phyloP scores from a whole-genome alignment of 345 rosid genomes.

The Ricinus communis region DNA sequence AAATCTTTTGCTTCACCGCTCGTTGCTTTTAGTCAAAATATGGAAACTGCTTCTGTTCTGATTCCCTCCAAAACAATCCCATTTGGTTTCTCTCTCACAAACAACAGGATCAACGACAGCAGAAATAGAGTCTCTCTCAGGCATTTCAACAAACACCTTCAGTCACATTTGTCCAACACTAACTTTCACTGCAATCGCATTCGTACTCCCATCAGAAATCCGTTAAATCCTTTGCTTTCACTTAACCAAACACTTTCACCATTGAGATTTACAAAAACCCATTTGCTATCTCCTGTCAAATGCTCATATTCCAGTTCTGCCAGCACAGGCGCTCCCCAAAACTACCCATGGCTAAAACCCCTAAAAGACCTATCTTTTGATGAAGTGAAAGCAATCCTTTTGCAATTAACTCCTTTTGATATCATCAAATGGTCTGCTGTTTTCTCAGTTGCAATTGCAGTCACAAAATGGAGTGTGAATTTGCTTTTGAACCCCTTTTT shows the following conservation, averaged over 20 bases:
- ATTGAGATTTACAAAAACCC: conserved; percentile 21
- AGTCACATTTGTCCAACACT: conserved; percentile 21
- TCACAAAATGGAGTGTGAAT: conserved; percentile 53
- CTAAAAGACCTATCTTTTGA: conserved; percentile 43
- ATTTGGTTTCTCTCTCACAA: conserved; percentile 17
- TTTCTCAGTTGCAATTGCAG: conserved; percentile 52
- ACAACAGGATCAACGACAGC: not conserved
- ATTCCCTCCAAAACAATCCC: conserved; percentile 49
- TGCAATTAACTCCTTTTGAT: conserved; percentile 47
- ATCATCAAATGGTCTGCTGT: conserved; percentile 56
- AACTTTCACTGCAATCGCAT: conserved; percentile 15
- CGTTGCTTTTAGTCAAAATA: too few species aligned
- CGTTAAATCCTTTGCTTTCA: conserved; percentile 21
- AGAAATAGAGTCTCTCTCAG: conserved; percentile 37
- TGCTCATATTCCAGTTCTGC: conserved; percentile 53
- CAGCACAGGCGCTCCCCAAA: conserved; percentile 34
- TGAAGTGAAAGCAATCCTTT: conserved; percentile 39
- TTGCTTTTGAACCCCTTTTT: conserved; percentile 65
- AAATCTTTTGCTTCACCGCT: not conserved
- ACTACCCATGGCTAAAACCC: conserved; percentile 40
- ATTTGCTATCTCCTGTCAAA: conserved; percentile 32
- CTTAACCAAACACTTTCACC: conserved; percentile 1
- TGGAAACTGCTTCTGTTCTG: conserved; percentile 59
- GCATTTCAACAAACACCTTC: conserved; percentile 68
- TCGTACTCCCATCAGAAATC: conserved; percentile 25